A percentile compares a stretch with the other conserved stretches of the same genome.
These are phyloP conservation scores for Lavandula angustifolia DNA, from an alignment of 257 asterid species.

Conservation along the genomic window DNA sequence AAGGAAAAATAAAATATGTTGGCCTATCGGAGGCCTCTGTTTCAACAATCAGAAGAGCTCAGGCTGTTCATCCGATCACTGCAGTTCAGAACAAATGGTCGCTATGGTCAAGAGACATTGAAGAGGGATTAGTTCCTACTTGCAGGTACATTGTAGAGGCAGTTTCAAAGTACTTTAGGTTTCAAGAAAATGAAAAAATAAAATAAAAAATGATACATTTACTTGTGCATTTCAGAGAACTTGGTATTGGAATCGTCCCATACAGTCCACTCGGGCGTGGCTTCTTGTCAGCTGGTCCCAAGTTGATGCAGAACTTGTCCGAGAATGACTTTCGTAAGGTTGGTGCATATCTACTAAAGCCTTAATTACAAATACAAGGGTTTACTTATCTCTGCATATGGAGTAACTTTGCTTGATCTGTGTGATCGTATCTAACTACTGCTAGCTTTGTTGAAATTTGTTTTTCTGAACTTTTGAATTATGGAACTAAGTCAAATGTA, in stretches of 20 bases:
- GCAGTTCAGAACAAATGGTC: constrained; percentile 61
- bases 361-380: neutral
- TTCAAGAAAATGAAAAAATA: neutral
- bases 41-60: constrained; percentile 63
- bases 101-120: constrained; percentile 49
- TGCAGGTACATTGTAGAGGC: constrained; percentile 45
- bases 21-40: constrained; percentile 63
- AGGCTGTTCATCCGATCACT: constrained; percentile 58
- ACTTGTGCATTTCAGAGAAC: constrained; percentile 36
- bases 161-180: neutral
- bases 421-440: no score
- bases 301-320: constrained; percentile 7
- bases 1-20: constrained; percentile 56
- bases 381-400: neutral
- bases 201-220: neutral
- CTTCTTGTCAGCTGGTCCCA: constrained; percentile 33
- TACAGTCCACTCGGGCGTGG: constrained; percentile 46
- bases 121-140: constrained; percentile 50
- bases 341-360: constrained; percentile 14
- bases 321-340: constrained; percentile 36
- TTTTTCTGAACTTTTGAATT: neutral
- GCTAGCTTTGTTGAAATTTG: neutral
- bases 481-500: no score
- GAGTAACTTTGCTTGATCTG: neutral
- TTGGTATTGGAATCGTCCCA: constrained; percentile 43